Evolutionary conservation across 805 yeast species (phyloP).

Genomic region (Torulaspora franciscae): DNA sequence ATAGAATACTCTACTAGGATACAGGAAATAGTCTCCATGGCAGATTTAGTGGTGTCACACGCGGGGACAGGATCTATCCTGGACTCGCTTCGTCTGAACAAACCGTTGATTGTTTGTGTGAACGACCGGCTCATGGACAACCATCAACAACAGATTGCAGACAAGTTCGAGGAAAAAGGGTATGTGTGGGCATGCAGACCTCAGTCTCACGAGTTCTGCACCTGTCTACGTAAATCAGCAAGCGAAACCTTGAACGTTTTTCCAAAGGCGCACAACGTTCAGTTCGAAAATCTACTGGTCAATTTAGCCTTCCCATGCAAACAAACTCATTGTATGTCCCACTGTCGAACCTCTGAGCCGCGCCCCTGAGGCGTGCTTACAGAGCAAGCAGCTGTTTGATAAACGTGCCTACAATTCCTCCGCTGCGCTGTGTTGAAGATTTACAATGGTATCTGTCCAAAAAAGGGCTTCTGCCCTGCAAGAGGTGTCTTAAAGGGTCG

Average conservation of each 20-base stretch:
- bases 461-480: neutral
- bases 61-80: conserved; percentile 91
- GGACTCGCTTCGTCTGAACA: conserved; percentile 57
- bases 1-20: conserved; percentile 45
- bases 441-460: too few relatives aligned
- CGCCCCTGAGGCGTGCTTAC: too few relatives aligned
- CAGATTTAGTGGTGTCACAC: conserved; percentile 73
- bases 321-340: too few relatives aligned
- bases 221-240: conserved; percentile 11
- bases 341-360: too few relatives aligned
- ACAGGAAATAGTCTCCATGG: conserved; percentile 38
- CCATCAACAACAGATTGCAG: conserved; percentile 77
- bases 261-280: conserved; percentile 15
- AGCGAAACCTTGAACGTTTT: conserved; percentile 8
- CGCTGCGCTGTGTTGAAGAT: too few relatives aligned
- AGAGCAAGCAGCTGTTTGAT: too few relatives aligned
- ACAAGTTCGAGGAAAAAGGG: conserved; percentile 41
- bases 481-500: neutral
- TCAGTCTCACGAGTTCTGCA: conserved; percentile 5
- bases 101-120: conserved; percentile 62
- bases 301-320: conserved; percentile 5
- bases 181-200: conserved; percentile 29
- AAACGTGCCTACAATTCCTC: too few relatives aligned
- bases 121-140: conserved; percentile 77
- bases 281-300: conserved; percentile 14